phyloP scores from a whole-genome alignment of 2,329 filamentous ascomycete genomes.

The Hypoxylon rubiginosum region DNA sequence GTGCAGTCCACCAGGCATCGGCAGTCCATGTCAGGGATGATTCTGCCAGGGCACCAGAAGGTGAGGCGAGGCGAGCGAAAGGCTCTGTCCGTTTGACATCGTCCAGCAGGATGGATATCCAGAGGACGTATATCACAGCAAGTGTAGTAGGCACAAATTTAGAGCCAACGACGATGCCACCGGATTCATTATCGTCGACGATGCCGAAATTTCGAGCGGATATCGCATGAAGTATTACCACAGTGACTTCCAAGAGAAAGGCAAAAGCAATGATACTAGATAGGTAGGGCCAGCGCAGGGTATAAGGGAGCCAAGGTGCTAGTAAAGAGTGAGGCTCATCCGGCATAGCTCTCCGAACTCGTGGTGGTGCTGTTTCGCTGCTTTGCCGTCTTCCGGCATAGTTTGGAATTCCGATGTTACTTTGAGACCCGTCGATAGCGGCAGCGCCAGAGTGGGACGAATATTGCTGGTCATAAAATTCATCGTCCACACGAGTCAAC shows the following conservation, averaged over 20 bases:
- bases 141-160: conserved; percentile 35
- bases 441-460: neutral
- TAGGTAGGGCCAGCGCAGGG: conserved; percentile 30
- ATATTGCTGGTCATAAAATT: neutral
- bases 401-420: neutral
- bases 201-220: conserved; percentile 31
- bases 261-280: conserved; percentile 17
- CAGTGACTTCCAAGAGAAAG: conserved; percentile 26
- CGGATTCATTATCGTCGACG: conserved; percentile 28
- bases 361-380: neutral
- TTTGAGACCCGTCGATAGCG: neutral
- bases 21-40: conserved; percentile 35
- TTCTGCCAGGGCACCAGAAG: conserved; percentile 24
- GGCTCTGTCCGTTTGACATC: conserved; percentile 38
- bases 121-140: conserved; percentile 32
- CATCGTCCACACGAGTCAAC: neutral
- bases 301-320: conserved; percentile 35
- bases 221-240: conserved; percentile 23
- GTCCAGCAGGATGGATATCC: conserved; percentile 34
- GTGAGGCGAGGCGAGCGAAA: conserved; percentile 31
- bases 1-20: conserved; percentile 35
- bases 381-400: neutral
- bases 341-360: neutral
- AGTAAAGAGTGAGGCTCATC: neutral
- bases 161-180: conserved; percentile 22